Conservation (phyloP, 179 eudicot species). For the Silene coronaria region DNA sequence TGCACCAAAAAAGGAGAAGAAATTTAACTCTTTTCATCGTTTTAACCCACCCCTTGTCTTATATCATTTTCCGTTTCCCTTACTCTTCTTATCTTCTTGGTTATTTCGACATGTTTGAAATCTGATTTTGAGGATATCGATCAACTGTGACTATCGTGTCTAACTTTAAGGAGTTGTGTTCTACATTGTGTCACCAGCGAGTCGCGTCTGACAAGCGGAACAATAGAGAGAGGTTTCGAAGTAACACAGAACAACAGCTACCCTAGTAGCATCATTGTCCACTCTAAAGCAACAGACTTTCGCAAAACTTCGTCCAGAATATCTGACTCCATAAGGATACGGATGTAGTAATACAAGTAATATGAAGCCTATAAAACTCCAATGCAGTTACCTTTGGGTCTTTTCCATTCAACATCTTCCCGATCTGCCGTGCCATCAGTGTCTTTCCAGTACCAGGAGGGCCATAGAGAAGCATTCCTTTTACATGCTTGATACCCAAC, state of each 20-base stretch:
- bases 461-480: conserved; percentile 97
- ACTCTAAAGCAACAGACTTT: neutral
- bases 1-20: neutral
- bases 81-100: too few relatives aligned
- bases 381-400: conserved; percentile 67
- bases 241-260: neutral
- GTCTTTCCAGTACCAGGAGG: conserved; percentile 99
- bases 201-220: neutral
- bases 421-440: conserved; percentile 95
- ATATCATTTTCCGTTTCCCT: too few relatives aligned
- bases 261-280: neutral
- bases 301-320: neutral
- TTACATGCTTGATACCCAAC: conserved; percentile 94
- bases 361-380: conserved; percentile 9
- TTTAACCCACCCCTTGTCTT: too few relatives aligned
- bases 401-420: conserved; percentile 91
- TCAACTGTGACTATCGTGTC: too few relatives aligned
- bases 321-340: neutral
- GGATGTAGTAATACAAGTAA: neutral
- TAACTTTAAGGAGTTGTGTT: neutral
- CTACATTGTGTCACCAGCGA: neutral
- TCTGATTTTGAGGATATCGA: too few relatives aligned
- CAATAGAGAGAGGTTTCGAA: neutral
- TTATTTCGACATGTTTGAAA: too few relatives aligned
- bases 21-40: too few relatives aligned